Conservation (phyloP, 257 asterid species). For the Nicotiana otophora region DNA sequence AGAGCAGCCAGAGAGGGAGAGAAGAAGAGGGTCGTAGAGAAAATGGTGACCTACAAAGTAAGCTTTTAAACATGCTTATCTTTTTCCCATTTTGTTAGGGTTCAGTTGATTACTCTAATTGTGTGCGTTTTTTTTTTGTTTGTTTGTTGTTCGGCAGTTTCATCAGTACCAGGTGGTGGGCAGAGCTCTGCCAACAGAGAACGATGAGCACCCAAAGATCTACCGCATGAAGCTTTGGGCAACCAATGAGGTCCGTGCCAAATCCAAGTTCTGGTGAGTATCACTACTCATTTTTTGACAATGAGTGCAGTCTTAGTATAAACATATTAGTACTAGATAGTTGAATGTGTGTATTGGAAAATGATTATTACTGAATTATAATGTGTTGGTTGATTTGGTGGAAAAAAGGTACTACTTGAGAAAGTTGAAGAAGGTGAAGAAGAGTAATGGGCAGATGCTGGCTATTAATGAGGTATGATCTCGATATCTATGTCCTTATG, state of each 20-base stretch:
- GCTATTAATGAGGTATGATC: background rate
- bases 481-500: too few species aligned
- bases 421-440: background rate
- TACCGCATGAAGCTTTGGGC: slow-evolving; percentile 11
- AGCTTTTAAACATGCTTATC: background rate
- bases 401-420: background rate
- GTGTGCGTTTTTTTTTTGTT: too few species aligned
- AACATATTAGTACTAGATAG: background rate
- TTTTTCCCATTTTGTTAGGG: background rate
- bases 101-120: background rate
- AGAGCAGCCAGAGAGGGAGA: background rate
- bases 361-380: background rate
- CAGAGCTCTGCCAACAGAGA: slow-evolving; percentile 6
- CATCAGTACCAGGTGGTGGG: slow-evolving; percentile 12
- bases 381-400: background rate
- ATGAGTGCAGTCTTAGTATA: background rate
- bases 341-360: background rate
- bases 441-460: background rate
- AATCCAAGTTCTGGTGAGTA: slow-evolving; percentile 7
- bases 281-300: background rate
- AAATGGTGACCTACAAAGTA: slow-evolving; percentile 10
- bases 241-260: slow-evolving; percentile 6
- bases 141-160: background rate
- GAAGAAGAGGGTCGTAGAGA: background rate
- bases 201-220: slow-evolving; percentile 9